phyloP scores from a whole-genome alignment of 805 yeast species.

The Sugiyamaella qingdaonensis region DNA sequence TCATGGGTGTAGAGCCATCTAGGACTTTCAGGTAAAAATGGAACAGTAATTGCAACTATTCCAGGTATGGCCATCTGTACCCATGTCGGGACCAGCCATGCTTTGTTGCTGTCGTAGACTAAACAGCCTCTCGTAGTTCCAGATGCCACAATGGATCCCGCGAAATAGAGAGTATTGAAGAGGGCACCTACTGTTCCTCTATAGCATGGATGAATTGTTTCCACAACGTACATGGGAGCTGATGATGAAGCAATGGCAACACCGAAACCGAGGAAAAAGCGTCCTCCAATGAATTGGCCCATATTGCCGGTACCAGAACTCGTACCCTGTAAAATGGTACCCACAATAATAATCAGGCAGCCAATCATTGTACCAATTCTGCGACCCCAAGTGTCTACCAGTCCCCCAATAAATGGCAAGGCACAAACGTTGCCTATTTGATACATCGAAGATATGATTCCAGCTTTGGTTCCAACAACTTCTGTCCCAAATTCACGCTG shows the following conservation, averaged over 20 bases:
- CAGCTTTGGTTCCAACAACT: conserved; percentile 15
- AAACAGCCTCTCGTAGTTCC: background rate
- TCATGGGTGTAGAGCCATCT: conserved; percentile 17
- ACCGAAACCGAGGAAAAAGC: conserved; percentile 18
- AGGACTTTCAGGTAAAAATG: conserved; percentile 17
- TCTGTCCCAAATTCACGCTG: conserved; percentile 12
- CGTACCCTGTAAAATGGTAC: conserved; percentile 14
- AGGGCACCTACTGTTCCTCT: conserved; percentile 14
- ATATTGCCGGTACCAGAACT: conserved; percentile 1
- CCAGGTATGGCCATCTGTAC: conserved; percentile 12
- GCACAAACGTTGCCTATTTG: conserved; percentile 18
- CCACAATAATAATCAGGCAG: conserved; percentile 7
- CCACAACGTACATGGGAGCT: conserved; percentile 17
- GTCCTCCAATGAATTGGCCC: conserved; percentile 12
- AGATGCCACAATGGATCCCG: conserved; percentile 10
- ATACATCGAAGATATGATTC: conserved; percentile 1
- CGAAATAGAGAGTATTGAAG: conserved; percentile 9
- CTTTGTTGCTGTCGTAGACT: background rate
- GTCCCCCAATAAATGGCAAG: conserved; percentile 14
- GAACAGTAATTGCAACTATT: background rate
- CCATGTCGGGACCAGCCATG: conserved; percentile 15
- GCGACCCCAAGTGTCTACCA: conserved; percentile 11
- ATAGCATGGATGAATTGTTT: conserved; percentile 17
- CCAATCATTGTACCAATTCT: conserved; percentile 16
- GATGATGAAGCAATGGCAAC: conserved; percentile 10